A percentile compares a stretch with the other conserved stretches of the same genome.
Evolutionary conservation across 768 basidiomycete genomes (phyloP).

Genomic region (Rhodotorula sphaerocarpa): DNA sequence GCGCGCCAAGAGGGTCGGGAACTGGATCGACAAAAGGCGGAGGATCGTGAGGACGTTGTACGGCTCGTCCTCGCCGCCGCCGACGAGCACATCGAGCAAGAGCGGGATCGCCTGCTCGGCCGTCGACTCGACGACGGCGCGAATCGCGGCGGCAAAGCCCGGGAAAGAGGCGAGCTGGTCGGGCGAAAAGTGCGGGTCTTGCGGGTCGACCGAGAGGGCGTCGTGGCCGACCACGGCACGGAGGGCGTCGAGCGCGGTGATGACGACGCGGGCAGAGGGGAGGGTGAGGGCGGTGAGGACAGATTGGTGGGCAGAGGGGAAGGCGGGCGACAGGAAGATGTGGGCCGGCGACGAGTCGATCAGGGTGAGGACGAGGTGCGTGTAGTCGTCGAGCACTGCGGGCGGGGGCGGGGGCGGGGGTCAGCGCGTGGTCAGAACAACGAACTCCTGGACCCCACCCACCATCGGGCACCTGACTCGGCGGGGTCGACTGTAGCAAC

Average conservation of each 20-base stretch:
- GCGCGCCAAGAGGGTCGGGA: constrained; percentile 58
- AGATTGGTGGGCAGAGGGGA: constrained; percentile 68
- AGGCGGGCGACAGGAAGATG: constrained; percentile 67
- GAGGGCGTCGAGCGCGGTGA: constrained; percentile 71
- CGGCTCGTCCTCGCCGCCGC: constrained; percentile 76
- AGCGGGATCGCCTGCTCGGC: constrained; percentile 59
- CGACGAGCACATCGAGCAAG: constrained; percentile 60
- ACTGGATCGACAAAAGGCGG: constrained; percentile 58
- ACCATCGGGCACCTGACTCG: constrained; percentile 82
- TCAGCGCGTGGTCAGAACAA: not conserved
- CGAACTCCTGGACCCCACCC: constrained; percentile 40
- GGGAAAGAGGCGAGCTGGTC: constrained; percentile 9
- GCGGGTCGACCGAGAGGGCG: constrained; percentile 45
- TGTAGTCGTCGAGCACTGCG: constrained; percentile 86
- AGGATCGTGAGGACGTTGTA: constrained; percentile 68
- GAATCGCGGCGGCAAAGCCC: constrained; percentile 49
- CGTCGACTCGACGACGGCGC: constrained; percentile 49
- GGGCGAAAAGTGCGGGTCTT: constrained; percentile 10
- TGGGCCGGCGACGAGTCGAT: constrained; percentile 62
- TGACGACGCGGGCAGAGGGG: constrained; percentile 70
- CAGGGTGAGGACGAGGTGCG: constrained; percentile 67
- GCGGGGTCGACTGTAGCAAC: constrained; percentile 59
- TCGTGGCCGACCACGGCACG: constrained; percentile 68
- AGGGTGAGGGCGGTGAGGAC: constrained; percentile 71
- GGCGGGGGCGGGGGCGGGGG: too few species aligned